Evolutionary conservation across 768 basidiomycete genomes (phyloP).

Genomic region (Termitomyces bulborhizus): DNA sequence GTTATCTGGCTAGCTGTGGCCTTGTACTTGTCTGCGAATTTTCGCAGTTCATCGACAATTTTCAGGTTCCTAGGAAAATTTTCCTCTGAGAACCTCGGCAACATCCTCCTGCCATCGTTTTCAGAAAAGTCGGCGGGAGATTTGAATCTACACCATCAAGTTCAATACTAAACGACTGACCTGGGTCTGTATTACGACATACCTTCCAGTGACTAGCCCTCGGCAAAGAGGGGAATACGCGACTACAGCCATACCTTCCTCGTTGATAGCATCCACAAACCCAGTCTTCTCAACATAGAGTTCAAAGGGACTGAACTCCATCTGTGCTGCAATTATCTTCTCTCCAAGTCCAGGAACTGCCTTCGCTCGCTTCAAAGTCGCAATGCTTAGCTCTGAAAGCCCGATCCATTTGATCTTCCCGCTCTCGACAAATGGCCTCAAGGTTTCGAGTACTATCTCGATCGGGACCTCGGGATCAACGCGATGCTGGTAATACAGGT

Average conservation of each 20-base stretch:
- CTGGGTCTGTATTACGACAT: conserved; percentile 15
- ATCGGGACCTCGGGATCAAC: conserved; percentile 39
- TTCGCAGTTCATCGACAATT: conserved; percentile 27
- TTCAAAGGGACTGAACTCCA: conserved; percentile 38
- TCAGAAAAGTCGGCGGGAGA: conserved; percentile 35
- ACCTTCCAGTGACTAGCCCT: conserved; percentile 42
- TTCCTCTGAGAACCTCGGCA: conserved; percentile 32
- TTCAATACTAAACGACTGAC: background rate
- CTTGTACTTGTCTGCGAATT: conserved; percentile 26
- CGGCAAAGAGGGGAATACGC: conserved; percentile 46
- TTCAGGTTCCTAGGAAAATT: conserved; percentile 37
- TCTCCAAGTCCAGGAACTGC: conserved; percentile 35
- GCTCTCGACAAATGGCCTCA: conserved; percentile 5
- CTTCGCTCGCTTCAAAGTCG: conserved; percentile 41
- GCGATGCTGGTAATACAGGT: conserved; percentile 42
- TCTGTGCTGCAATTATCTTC: conserved; percentile 29
- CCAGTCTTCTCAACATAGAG: conserved; percentile 37
- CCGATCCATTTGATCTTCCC: conserved; percentile 39
- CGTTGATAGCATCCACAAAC: conserved; percentile 32
- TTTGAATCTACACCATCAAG: conserved; percentile 15
- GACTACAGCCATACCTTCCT: conserved; percentile 39
- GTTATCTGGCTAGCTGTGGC: conserved; percentile 37
- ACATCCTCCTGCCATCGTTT: conserved; percentile 26
- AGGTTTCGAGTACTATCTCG: conserved; percentile 27
- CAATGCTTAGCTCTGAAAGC: conserved; percentile 40